Conservation (phyloP, 805 yeast genomes). For the Zygosaccharomyces pseudorouxii region DNA sequence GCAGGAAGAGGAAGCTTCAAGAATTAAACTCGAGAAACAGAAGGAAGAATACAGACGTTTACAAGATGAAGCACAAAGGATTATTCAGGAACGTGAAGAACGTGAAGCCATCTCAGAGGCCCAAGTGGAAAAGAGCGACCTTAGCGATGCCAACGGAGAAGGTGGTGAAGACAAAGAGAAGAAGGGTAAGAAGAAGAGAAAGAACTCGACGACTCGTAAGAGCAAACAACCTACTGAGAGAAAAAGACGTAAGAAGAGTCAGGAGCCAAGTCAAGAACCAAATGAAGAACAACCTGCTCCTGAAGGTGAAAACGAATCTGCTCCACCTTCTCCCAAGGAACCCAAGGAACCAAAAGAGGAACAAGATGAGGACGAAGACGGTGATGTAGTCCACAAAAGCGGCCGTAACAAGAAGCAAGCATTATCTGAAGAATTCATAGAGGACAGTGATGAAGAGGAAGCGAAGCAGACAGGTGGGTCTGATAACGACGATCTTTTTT, state of each 20-base stretch:
- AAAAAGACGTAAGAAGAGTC: constrained; percentile 22
- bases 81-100: constrained; percentile 51
- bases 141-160: constrained; percentile 34
- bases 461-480: constrained; percentile 18
- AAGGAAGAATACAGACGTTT: constrained; percentile 45
- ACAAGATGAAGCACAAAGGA: constrained; percentile 54
- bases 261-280: constrained; percentile 6
- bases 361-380: constrained; percentile 17
- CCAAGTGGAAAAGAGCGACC: constrained; percentile 37
- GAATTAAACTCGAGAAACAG: constrained; percentile 46
- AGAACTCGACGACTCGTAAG: constrained; percentile 35
- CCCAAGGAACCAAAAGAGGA: constrained; percentile 8
- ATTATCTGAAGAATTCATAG: constrained; percentile 39
- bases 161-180: constrained; percentile 26
- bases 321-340: constrained; percentile 17
- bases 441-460: constrained; percentile 39
- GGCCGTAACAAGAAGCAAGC: constrained; percentile 28
- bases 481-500: constrained; percentile 19
- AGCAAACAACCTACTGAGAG: constrained; percentile 33
- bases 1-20: constrained; percentile 47
- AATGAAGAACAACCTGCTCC: constrained; percentile 5
- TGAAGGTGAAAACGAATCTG: constrained; percentile 14
- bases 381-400: constrained; percentile 23
- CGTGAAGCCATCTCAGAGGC: constrained; percentile 41
- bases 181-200: constrained; percentile 26